Conservation (phyloP, 2,329 filamentous ascomycete species). For the Pseudocercospora macadamiae region DNA sequence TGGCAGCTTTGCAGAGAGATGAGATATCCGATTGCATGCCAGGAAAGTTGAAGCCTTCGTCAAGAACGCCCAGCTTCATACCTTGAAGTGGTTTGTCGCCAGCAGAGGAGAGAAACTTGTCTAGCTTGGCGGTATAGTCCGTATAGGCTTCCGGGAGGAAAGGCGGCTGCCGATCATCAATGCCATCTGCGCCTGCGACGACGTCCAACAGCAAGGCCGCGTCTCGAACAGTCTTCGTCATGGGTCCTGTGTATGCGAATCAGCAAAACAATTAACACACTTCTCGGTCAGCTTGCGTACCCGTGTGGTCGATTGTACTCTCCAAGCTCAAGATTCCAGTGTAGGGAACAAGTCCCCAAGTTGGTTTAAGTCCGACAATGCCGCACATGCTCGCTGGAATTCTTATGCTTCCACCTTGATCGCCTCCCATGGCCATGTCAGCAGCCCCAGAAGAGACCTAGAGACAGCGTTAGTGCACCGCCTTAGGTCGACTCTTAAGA, state of each 20-base stretch:
- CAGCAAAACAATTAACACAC: background rate
- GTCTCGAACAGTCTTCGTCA: conserved; percentile 49
- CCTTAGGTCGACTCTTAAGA: background rate
- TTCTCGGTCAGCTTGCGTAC: background rate
- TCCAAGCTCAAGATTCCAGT: conserved; percentile 50
- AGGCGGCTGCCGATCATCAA: conserved; percentile 42
- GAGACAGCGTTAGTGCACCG: background rate
- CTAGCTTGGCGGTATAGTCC: conserved; percentile 38
- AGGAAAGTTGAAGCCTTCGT: conserved; percentile 45
- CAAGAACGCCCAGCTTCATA: conserved; percentile 49
- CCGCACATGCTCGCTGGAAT: conserved; percentile 44
- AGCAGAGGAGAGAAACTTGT: conserved; percentile 10
- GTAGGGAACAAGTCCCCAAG: conserved; percentile 55
- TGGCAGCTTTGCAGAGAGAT: conserved; percentile 39
- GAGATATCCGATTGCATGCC: conserved; percentile 44
- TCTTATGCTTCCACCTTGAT: conserved; percentile 40
- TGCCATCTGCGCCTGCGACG: conserved; percentile 54
- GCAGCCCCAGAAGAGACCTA: conserved; percentile 34
- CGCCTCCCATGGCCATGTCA: conserved; percentile 42
- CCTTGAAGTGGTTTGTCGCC: conserved; percentile 26
- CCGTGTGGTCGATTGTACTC: conserved; percentile 48
- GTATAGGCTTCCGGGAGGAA: conserved; percentile 34
- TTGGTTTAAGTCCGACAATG: conserved; percentile 48
- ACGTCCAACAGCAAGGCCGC: conserved; percentile 48
- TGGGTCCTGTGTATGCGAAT: conserved; percentile 38